Evolutionary conservation across 1,284 basidiomycete species (phyloP), one percentile per base, ranked within the genome.

Genomic region (Ceratobasidium sp.): DNA sequence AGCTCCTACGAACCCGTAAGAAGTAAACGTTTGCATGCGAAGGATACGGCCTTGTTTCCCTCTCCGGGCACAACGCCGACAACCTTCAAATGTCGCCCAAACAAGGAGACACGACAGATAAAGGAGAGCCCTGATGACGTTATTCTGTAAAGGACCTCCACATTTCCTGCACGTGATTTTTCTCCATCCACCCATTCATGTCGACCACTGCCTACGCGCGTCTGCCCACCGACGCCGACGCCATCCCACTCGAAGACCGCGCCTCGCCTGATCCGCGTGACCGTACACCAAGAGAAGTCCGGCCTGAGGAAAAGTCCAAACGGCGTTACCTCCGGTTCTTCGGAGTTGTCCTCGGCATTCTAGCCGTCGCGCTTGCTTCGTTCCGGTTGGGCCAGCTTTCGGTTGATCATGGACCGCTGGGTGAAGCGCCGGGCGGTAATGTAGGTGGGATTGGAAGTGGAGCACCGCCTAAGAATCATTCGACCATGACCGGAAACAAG

Each of bases 281-380:
- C 46, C 44, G 38, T 14, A 18, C 52, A 23, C 52, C 26, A 21
- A 13, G 44, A 61, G 21, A 44, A 7, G 4, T 41, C 38, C 44
- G 23, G 52, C 23, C 21, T 14, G 18, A 49, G 7, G 58, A 21
- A 41, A 18, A 38, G 30, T 26, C 38, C 46, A 30, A 71, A 59
- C 11, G 44, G 14, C 59, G 55, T 14, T 71, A 58, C 50, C n/a
- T 43, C 18, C 57, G 69, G 35, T 38, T 38, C 11, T 38, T 47
- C 11, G 46, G 13, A 8, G 9, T 61, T 16, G 21, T 61, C 6
- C 26, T 71, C 28, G 69, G 57, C 8, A 35, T 71, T 28, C 23
- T 71, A n/a, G 69, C 69, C 46, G 69, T 71, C 49, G 69, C 46
- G 18, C 13, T 71, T 23, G 32, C 47, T 57, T 61, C 69, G n/a